phyloP scores from a whole-genome alignment of 257 asterid species.

The Salvia miltiorrhiza region DNA sequence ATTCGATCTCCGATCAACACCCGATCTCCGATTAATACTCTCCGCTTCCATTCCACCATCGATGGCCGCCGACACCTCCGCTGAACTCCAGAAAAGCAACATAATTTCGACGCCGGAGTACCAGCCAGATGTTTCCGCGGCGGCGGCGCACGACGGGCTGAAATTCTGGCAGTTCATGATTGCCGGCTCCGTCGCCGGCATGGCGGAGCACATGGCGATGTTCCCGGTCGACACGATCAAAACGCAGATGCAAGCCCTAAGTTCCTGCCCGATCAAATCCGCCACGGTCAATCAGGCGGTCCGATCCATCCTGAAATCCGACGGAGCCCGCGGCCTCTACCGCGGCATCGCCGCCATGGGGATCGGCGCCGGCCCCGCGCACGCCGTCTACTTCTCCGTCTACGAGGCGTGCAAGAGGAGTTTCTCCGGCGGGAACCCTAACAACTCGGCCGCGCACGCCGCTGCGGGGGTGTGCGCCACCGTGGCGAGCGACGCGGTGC shows the following conservation, averaged over 20 bases:
- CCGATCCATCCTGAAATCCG: conserved; percentile 56
- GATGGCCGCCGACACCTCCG: conserved; percentile 78
- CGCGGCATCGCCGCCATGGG: conserved; percentile 99
- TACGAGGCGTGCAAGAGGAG: conserved; percentile 72
- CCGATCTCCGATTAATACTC: too few relatives aligned
- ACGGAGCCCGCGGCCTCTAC: conserved; percentile 68
- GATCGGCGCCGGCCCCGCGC: conserved; percentile 96
- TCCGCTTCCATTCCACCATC: too few relatives aligned
- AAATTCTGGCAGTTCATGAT: conserved; percentile 90
- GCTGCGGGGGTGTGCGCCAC: conserved; percentile 87
- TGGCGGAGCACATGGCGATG: conserved; percentile 97
- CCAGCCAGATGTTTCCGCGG: conserved; percentile 28
- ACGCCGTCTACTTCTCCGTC: conserved; percentile 84
- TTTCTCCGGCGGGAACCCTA: conserved; percentile 64
- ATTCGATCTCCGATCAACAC: not conserved
- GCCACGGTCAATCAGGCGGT: conserved; percentile 61
- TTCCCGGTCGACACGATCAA: conserved; percentile 92
- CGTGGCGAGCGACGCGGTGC: conserved; percentile 84
- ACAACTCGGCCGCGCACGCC: conserved; percentile 66
- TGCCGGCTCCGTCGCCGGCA: conserved; percentile 89
- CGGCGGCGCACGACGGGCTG: conserved; percentile 62
- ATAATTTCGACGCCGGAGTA: conserved; percentile 50
- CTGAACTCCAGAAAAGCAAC: conserved; percentile 57
- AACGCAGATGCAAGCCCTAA: conserved; percentile 92
- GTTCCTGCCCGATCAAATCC: conserved; percentile 75